phyloP scores from a whole-genome alignment of 2,329 filamentous ascomycete species.

The Apiospora aurea region DNA sequence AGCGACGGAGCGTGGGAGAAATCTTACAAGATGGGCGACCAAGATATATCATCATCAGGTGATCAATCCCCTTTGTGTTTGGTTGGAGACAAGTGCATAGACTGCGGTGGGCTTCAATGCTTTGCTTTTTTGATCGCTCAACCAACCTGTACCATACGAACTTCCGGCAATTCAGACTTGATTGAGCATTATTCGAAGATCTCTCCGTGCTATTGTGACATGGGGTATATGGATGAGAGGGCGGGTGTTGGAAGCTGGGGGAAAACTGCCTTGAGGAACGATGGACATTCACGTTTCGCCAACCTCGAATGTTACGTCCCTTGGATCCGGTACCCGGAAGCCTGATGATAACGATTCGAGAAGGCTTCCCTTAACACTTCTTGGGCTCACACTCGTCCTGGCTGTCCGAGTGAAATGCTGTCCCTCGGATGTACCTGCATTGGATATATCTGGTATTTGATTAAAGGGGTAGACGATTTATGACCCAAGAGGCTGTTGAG shows the following conservation, averaged over 20 bases:
- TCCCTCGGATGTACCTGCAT: neutral
- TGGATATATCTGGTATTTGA: neutral
- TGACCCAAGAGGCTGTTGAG: neutral
- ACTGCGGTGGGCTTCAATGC: conserved; percentile 21
- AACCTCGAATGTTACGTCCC: neutral
- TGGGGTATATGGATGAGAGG: neutral
- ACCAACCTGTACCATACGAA: conserved; percentile 28
- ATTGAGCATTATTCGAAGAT: conserved; percentile 22
- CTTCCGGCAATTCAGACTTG: conserved; percentile 28
- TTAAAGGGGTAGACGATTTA: neutral
- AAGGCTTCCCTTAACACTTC: no score
- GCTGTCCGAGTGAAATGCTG: neutral
- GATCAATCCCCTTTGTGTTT: conserved; percentile 20
- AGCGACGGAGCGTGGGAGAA: neutral
- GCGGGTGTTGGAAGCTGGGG: neutral
- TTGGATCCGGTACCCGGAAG: neutral
- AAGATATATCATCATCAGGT: conserved; percentile 13
- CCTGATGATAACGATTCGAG: neutral
- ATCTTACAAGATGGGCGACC: conserved; percentile 1
- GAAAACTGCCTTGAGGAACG: neutral
- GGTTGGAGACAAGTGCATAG: conserved; percentile 22
- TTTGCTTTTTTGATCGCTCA: conserved; percentile 17
- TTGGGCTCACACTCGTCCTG: no score
- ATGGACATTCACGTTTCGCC: neutral
- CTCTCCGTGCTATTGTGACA: neutral